These are phyloP conservation scores for Solanum habrochaites DNA, from an alignment of 257 asterid species.

Conservation along the genomic window DNA sequence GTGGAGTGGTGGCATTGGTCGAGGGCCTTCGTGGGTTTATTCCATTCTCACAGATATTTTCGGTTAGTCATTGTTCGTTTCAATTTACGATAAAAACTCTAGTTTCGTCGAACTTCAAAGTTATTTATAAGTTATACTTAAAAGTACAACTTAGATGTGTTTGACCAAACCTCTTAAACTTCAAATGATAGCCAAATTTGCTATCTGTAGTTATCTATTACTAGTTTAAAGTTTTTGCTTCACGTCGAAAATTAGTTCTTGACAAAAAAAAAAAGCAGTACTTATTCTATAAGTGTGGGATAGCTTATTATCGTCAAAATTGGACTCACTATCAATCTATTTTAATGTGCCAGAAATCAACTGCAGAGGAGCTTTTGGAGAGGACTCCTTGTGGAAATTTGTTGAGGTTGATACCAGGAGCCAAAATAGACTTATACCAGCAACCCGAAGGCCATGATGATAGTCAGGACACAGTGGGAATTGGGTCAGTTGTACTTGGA, in stretches of 20 bases:
- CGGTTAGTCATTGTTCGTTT: slow-evolving; percentile 25
- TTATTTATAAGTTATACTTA: background rate
- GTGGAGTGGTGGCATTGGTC: slow-evolving; percentile 83
- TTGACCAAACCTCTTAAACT: background rate
- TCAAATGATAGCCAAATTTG: background rate
- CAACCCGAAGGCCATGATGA: slow-evolving; percentile 93
- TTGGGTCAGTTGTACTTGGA: slow-evolving; percentile 86
- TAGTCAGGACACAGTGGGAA: slow-evolving; percentile 92
- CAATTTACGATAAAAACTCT: background rate
- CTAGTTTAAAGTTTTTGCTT: background rate
- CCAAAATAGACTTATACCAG: slow-evolving; percentile 76
- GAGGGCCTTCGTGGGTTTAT: slow-evolving; percentile 92
- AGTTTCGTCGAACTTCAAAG: background rate
- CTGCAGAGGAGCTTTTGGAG: slow-evolving; percentile 79
- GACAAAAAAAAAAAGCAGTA: background rate
- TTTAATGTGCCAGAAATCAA: slow-evolving; percentile 47
- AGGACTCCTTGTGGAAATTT: slow-evolving; percentile 74
- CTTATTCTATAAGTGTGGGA: background rate
- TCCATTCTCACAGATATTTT: slow-evolving; percentile 92
- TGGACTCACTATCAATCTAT: background rate
- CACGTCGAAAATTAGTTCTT: background rate
- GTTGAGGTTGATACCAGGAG: slow-evolving; percentile 91
- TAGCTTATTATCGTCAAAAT: background rate
- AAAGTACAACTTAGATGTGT: background rate
- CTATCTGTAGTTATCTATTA: background rate